Percentiles rank a stretch among this genome's conserved stretches.
These are phyloP conservation scores for Coemansia sp. DNA, from an alignment of 192 early-diverging fungal genomes.

Conservation along the genomic window DNA sequence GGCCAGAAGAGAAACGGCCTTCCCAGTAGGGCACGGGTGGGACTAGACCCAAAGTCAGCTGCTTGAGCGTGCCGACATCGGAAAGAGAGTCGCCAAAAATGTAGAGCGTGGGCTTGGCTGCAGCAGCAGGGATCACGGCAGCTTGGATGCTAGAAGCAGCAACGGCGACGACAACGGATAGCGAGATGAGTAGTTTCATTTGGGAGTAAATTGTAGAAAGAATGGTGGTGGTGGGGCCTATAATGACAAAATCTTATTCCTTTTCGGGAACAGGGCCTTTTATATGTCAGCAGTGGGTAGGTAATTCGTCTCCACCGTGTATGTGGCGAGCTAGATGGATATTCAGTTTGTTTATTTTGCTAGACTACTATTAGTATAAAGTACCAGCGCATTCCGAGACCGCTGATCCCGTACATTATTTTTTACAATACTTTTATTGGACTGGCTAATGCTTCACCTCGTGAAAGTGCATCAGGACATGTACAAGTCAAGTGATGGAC, in stretches of 20 bases:
- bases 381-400: background rate
- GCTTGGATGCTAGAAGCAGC: conserved; percentile 15
- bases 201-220: background rate
- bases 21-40: conserved; percentile 38
- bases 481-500: background rate
- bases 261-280: background rate
- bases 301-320: background rate
- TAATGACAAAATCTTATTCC: background rate
- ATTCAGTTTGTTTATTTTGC: background rate
- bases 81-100: conserved; percentile 40
- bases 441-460: conserved; percentile 1
- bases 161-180: background rate
- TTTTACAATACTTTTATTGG: background rate
- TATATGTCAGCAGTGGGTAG: background rate
- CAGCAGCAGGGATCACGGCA: background rate
- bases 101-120: conserved; percentile 21
- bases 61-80: conserved; percentile 30
- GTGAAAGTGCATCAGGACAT: background rate
- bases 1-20: conserved; percentile 32
- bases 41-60: conserved; percentile 26
- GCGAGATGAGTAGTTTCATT: background rate
- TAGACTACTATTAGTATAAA: background rate
- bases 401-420: conserved; percentile 4
- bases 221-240: background rate
- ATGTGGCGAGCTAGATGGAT: background rate